Evolutionary conservation across 2,329 filamentous ascomycete species (phyloP), one percentile per base, ranked within the genome.

Genomic region (Beauveria pseudobassiana): DNA sequence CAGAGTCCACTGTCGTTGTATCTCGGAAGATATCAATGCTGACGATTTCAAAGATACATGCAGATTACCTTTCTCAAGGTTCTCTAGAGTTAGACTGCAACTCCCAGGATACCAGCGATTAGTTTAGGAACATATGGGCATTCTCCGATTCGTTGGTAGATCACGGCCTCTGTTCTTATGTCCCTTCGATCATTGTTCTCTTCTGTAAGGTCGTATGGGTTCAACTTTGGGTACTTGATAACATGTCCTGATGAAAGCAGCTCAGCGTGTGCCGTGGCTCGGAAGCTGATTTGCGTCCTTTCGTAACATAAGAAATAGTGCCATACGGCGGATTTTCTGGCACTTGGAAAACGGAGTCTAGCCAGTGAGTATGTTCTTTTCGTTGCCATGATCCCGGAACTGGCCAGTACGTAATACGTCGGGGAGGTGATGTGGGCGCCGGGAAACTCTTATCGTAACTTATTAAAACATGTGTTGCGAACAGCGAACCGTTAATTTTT

Each of bases 1-100:
- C 10, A 68, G 66, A 46, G 66, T 67, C 74, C 74, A 75, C 34
- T 63, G 65, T 22, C 62, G 60, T 52, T 68, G 67, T 22, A 64
- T 64, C 57, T 66, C 58, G 24, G 43, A 52, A 42, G 66, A 57
- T 4, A 67, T 58, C 5, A 24, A 34, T 28, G 16, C 3, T 16
- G 26, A 5, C 30, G 51, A n/a, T 20, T 46, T 20, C 48, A 72
- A 45, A 62, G 65, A 71, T 28, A 63, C 61, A 45, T 64, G 62
- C 34, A 72, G 63, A 34, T 62, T 63, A 20, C 70, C 69, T 52
- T 69, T 71, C 45, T 59, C 59, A 58, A 69, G 61, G 55, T 69
- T 66, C 61, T 70, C 67, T 54, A 72, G 63, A 28, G 68, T 70
- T 61, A 71, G 61, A 46, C 64, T 65, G 58, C 65, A 69, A 1